Percentiles rank a stretch among this genome's conserved stretches.
Conservation (phyloP, 192 early-diverging fungal genomes). For the Ambispora gerdemannii region DNA sequence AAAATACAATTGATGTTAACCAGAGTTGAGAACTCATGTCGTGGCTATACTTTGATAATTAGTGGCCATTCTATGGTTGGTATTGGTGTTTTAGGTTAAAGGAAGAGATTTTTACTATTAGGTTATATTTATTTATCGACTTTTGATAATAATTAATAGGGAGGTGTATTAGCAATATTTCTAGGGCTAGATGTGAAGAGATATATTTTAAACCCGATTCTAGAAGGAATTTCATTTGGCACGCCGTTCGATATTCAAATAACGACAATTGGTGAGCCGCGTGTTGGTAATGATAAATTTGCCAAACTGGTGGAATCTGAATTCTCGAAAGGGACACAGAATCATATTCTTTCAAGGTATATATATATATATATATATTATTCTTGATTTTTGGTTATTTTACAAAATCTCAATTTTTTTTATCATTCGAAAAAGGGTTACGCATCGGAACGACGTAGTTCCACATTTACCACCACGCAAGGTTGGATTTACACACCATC, state of each 20-base stretch:
- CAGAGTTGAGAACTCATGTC: conserved; percentile 12
- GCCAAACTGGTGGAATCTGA: not conserved
- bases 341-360: conserved; percentile 14
- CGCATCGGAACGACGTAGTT: conserved; percentile 9
- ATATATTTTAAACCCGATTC: conserved; percentile 17
- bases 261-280: conserved; percentile 15
- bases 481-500: conserved; percentile 8
- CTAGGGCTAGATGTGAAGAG: conserved; percentile 17
- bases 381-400: too few relatives aligned
- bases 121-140: too few relatives aligned
- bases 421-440: not conserved
- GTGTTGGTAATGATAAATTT: conserved; percentile 13
- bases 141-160: conserved; percentile 9
- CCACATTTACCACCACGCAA: conserved; percentile 10
- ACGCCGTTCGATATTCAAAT: conserved; percentile 1
- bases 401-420: not conserved
- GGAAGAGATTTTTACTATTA: too few relatives aligned
- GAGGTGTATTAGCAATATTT: conserved; percentile 13
- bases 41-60: conserved; percentile 16
- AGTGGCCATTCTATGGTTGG: conserved; percentile 22
- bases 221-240: not conserved
- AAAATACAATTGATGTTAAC: conserved; percentile 11
- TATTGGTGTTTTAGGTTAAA: too few relatives aligned
- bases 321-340: not conserved
- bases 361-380: too few relatives aligned